Percentiles rank a stretch among this genome's conserved stretches.
phyloP scores from a whole-genome alignment of 306 rosid genomes.

The Hylodesmum podocarpum region DNA sequence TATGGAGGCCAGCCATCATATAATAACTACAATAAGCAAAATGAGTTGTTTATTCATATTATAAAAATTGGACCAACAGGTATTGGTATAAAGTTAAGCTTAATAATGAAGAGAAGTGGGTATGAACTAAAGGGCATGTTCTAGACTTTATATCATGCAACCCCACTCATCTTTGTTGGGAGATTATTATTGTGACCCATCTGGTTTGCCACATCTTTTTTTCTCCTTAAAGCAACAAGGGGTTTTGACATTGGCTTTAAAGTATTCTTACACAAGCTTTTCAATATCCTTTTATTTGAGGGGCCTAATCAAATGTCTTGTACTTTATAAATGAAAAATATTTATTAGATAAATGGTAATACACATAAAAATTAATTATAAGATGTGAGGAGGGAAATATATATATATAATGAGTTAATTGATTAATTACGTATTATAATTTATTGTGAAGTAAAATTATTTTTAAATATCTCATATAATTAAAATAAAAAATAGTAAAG shows the following conservation, averaged over 20 bases:
- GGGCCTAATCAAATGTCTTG: not conserved
- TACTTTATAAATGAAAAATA: not conserved
- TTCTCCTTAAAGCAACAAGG: slow-evolving; percentile 18
- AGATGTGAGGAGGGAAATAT: too few species aligned
- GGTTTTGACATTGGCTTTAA: slow-evolving; percentile 8
- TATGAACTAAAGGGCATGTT: slow-evolving; percentile 1
- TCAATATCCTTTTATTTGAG: not conserved
- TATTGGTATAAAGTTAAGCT: slow-evolving; percentile 34
- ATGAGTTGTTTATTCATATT: slow-evolving; percentile 41
- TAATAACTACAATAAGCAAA: slow-evolving; percentile 24
- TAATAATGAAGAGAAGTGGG: slow-evolving; percentile 39
- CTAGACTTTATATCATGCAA: slow-evolving; percentile 24
- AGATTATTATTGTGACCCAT: slow-evolving; percentile 20
- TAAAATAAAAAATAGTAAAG: too few species aligned
- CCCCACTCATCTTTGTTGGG: slow-evolving; percentile 44
- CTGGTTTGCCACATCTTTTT: slow-evolving; percentile 24
- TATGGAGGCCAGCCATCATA: slow-evolving; percentile 31
- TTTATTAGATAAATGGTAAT: too few species aligned
- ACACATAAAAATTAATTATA: too few species aligned
- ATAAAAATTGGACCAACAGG: not conserved
- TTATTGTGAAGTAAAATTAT: too few species aligned
- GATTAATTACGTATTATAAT: too few species aligned
- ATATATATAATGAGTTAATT: too few species aligned
- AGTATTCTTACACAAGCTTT: not conserved
- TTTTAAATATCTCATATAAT: too few species aligned